Evolutionary conservation across 805 yeast genomes (phyloP).

Genomic region (Kluyveromyces starmeri): DNA sequence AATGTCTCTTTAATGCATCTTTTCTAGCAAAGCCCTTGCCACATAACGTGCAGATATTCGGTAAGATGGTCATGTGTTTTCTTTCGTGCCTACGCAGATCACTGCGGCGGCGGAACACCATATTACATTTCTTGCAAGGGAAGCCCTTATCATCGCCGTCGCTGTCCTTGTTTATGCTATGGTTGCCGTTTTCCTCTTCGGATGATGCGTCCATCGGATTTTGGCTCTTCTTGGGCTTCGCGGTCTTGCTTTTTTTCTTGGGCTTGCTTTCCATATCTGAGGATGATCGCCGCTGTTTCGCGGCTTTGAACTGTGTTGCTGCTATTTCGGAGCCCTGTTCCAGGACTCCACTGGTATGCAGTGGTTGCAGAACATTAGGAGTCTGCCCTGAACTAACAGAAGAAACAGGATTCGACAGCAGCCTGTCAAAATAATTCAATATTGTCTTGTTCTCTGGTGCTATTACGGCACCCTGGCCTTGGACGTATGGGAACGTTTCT

Average conservation of each 20-base stretch:
- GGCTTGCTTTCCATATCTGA: not conserved
- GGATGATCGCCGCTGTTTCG: not conserved
- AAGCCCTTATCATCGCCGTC: slow-evolving; percentile 33
- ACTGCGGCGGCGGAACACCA: slow-evolving; percentile 57
- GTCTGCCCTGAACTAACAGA: too few relatives aligned
- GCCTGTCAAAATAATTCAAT: slow-evolving; percentile 10
- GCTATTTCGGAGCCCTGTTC: too few relatives aligned
- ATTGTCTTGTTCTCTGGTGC: slow-evolving; percentile 8
- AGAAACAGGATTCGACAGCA: slow-evolving; percentile 5
- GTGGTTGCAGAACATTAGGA: too few relatives aligned
- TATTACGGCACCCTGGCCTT: slow-evolving; percentile 1
- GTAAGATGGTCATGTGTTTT: slow-evolving; percentile 61
- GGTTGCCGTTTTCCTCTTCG: not conserved
- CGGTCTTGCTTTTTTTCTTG: slow-evolving; percentile 2
- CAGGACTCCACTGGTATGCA: too few relatives aligned
- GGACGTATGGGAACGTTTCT: not conserved
- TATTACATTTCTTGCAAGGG: slow-evolving; percentile 50
- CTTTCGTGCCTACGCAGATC: slow-evolving; percentile 70
- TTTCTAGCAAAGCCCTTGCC: slow-evolving; percentile 79
- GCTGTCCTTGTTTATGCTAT: not conserved
- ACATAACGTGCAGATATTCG: slow-evolving; percentile 66
- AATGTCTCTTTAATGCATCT: slow-evolving; percentile 72
- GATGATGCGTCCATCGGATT: too few relatives aligned
- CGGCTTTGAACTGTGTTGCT: too few relatives aligned
- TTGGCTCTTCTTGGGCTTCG: not conserved